Conservation (phyloP, 495 filamentous ascomycete genomes). For the Hypoxylon crocopeplum region DNA sequence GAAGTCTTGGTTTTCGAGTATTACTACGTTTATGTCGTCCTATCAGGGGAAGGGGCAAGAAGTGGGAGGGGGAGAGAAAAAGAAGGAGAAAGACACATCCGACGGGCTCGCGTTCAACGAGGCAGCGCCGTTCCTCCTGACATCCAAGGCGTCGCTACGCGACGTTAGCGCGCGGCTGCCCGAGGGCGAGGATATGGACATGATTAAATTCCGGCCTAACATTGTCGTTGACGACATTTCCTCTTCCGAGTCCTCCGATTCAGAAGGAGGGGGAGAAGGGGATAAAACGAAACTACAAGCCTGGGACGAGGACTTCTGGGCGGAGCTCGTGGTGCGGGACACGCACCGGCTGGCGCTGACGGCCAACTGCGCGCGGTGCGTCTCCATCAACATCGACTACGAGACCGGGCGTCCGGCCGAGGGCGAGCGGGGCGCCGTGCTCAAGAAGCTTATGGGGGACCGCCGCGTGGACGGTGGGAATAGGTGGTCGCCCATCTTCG, state of each 20-base stretch:
- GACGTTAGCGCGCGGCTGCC: constrained; percentile 69
- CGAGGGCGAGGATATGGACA: constrained; percentile 63
- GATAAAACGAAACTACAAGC: constrained; percentile 51
- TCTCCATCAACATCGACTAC: constrained; percentile 84
- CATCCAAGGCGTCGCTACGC: constrained; percentile 71
- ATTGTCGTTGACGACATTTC: constrained; percentile 70
- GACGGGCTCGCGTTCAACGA: constrained; percentile 76
- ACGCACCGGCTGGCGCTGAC: constrained; percentile 63
- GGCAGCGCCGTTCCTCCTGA: constrained; percentile 76
- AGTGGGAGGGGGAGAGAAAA: constrained; percentile 7
- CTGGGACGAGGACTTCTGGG: constrained; percentile 92
- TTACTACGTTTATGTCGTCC: constrained; percentile 48
- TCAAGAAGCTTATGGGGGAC: constrained; percentile 81
- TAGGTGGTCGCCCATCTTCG: constrained; percentile 83
- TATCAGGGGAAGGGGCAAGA: constrained; percentile 20
- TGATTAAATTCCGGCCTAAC: constrained; percentile 86
- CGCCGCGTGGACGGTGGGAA: constrained; percentile 76
- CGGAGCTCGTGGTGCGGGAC: constrained; percentile 59
- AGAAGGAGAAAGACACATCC: constrained; percentile 5
- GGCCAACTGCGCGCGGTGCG: constrained; percentile 82
- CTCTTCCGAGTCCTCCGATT: constrained; percentile 46
- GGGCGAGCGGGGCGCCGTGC: constrained; percentile 68
- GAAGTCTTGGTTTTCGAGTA: constrained; percentile 53
- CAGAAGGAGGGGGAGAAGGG: constrained; percentile 73
- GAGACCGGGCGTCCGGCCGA: constrained; percentile 69